Percentiles rank a stretch among this genome's conserved stretches.
phyloP scores from a whole-genome alignment of 2,329 filamentous ascomycete genomes.

The Xylaria sp. region DNA sequence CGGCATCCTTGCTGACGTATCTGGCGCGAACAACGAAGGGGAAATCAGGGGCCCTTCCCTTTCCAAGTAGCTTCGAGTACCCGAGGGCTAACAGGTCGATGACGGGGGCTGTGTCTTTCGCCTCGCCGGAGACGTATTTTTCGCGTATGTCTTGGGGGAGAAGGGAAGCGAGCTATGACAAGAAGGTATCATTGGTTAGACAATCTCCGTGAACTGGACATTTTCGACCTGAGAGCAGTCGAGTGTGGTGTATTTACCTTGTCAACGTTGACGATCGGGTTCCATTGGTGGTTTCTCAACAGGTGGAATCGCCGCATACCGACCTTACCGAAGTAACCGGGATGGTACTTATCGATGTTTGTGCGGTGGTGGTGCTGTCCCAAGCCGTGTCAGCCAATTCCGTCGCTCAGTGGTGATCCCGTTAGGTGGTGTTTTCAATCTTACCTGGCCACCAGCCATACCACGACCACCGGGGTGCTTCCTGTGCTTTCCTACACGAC shows the following conservation, averaged over 20 bases:
- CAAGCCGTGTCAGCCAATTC: slow-evolving; percentile 61
- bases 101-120: slow-evolving; percentile 93
- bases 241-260: slow-evolving; percentile 69
- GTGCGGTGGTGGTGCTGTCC: slow-evolving; percentile 91
- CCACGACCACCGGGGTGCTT: slow-evolving; percentile 87
- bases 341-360: slow-evolving; percentile 86
- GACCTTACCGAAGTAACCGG: slow-evolving; percentile 99
- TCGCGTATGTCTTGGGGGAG: slow-evolving; percentile 93
- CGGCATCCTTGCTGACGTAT: slow-evolving; percentile 94
- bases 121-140: slow-evolving; percentile 82
- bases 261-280: slow-evolving; percentile 98
- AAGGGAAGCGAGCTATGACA: slow-evolving; percentile 87
- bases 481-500: slow-evolving; percentile 98
- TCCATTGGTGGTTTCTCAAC: slow-evolving; percentile 96
- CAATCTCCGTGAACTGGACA: too few relatives aligned
- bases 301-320: slow-evolving; percentile 98
- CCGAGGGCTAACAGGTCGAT: slow-evolving; percentile 97
- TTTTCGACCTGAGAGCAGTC: not conserved
- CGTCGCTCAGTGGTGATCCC: not conserved
- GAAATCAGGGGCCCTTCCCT: slow-evolving; percentile 93
- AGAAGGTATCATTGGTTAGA: slow-evolving; percentile 26
- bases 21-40: slow-evolving; percentile 94
- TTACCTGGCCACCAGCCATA: slow-evolving; percentile 66
- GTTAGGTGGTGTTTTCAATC: not conserved
- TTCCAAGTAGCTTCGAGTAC: slow-evolving; percentile 98